Percentiles rank a stretch among this genome's conserved stretches.
Conservation (phyloP, 257 asterid species). For the Agastache rugosa region DNA sequence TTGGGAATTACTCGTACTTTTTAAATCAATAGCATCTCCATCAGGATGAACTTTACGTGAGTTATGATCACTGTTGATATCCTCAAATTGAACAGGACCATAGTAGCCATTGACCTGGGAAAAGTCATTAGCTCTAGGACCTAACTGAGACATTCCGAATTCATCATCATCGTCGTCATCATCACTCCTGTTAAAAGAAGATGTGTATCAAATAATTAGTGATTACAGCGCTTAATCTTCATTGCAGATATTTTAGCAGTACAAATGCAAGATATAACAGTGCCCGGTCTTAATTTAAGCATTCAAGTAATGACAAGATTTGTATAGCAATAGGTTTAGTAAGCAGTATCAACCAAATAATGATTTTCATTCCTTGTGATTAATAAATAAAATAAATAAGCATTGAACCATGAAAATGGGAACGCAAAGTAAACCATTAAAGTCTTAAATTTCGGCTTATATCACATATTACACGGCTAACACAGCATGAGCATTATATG, state of each 20-base stretch:
- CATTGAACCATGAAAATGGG: not conserved
- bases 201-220: constrained; percentile 24
- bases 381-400: not conserved
- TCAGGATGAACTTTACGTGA: constrained; percentile 68
- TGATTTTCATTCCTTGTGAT: not conserved
- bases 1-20: constrained; percentile 51
- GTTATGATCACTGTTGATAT: constrained; percentile 54
- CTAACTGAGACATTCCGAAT: constrained; percentile 55
- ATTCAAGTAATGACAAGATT: constrained; percentile 5
- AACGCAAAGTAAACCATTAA: constrained; percentile 1
- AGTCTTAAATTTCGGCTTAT: not conserved
- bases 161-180: constrained; percentile 81
- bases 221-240: constrained; percentile 14
- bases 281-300: constrained; percentile 18
- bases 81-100: constrained; percentile 57
- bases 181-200: constrained; percentile 66
- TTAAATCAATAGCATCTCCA: constrained; percentile 59
- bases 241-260: not conserved
- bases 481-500: not conserved
- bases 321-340: not conserved
- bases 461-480: not conserved
- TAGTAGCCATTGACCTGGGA: constrained; percentile 63
- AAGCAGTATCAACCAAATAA: not conserved
- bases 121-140: constrained; percentile 54
- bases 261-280: not conserved